Percentiles rank a stretch among this genome's conserved stretches.
phyloP scores from a whole-genome alignment of 2,329 filamentous ascomycete genomes.

The Mycogone perniciosa region DNA sequence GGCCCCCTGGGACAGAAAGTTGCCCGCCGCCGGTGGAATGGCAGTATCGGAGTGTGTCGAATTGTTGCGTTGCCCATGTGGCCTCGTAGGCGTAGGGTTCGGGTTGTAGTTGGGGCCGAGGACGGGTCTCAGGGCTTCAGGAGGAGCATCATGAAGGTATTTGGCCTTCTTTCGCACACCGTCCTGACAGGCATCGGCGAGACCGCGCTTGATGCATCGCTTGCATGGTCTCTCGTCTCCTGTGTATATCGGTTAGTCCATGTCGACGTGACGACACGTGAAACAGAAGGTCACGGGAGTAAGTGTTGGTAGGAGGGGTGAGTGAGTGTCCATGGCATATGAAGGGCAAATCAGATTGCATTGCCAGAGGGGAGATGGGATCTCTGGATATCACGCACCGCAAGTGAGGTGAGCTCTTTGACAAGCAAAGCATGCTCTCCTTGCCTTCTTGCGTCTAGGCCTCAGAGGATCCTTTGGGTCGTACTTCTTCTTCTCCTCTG shows the following conservation, averaged over 20 bases:
- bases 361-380: neutral
- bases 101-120: conserved; percentile 65
- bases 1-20: conserved; percentile 43
- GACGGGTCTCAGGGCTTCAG: conserved; percentile 83
- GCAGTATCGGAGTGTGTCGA: conserved; percentile 43
- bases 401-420: conserved; percentile 96
- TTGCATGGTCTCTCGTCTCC: conserved; percentile 93
- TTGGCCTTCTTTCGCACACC: conserved; percentile 98
- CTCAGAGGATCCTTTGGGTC: conserved; percentile 85
- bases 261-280: neutral
- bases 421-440: conserved; percentile 92
- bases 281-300: neutral
- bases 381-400: conserved; percentile 58
- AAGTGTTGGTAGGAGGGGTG: neutral
- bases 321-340: neutral
- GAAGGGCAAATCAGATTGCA: neutral
- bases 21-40: conserved; percentile 31
- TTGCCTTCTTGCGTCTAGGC: conserved; percentile 89
- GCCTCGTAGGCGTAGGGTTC: conserved; percentile 39
- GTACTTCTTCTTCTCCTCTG: conserved; percentile 59
- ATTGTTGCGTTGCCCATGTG: conserved; percentile 42
- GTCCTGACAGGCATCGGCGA: conserved; percentile 88
- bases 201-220: conserved; percentile 86
- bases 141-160: conserved; percentile 92
- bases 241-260: conserved; percentile 30